Conservation (phyloP, 148 eudicot genomes). For the Rhododendron mucronatum region DNA sequence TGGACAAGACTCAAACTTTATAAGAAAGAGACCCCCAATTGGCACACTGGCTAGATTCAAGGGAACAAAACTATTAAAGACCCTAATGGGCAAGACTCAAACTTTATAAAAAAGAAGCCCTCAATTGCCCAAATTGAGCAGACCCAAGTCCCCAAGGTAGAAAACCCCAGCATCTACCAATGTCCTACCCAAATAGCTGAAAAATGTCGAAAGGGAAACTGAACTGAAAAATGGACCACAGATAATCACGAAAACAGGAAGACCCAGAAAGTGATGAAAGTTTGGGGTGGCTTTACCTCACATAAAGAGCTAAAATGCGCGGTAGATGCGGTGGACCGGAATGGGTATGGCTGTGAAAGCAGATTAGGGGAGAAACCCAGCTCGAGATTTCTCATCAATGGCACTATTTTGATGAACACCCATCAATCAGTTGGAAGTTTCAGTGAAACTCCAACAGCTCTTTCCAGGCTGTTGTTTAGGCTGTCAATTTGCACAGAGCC, state of each 20-base stretch:
- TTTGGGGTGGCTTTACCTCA: constrained; percentile 31
- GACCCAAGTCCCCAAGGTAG: constrained; percentile 12
- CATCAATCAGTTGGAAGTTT: constrained; percentile 28
- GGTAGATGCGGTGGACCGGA: neutral
- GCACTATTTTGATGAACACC: constrained; percentile 24
- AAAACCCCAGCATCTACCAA: constrained; percentile 25
- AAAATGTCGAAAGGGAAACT: neutral
- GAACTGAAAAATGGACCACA: constrained; percentile 3
- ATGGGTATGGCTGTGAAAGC: neutral
- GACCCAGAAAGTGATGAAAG: constrained; percentile 7
- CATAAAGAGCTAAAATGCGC: neutral
- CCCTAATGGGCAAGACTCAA: neutral
- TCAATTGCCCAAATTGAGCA: constrained; percentile 14
- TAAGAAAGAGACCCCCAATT: neutral
- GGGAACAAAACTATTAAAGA: neutral
- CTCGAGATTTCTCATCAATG: constrained; percentile 16
- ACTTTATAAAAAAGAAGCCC: constrained; percentile 6
- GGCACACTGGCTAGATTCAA: neutral
- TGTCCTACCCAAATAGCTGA: constrained; percentile 6
- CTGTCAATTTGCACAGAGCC: constrained; percentile 40
- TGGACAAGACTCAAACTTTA: constrained; percentile 7
- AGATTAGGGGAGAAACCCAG: neutral
- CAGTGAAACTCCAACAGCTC: constrained; percentile 45
- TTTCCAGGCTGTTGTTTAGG: constrained; percentile 92
- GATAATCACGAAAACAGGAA: neutral